A percentile compares a stretch with the other conserved stretches of the same genome.
Evolutionary conservation across 2,329 filamentous ascomycete species (phyloP).

Genomic region (Raffaelea arxii): DNA sequence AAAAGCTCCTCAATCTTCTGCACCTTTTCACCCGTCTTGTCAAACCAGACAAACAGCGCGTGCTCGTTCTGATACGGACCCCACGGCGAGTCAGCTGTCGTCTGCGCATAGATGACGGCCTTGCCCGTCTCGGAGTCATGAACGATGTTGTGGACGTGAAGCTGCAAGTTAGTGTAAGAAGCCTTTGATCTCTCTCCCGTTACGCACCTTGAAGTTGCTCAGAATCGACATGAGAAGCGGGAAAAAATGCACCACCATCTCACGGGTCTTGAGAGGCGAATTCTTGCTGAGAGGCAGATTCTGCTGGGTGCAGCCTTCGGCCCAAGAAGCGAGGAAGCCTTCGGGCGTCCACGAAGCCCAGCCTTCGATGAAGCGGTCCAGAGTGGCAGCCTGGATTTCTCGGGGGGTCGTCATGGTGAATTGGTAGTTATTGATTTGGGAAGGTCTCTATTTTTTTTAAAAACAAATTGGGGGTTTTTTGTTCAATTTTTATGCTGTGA

Average conservation of each 20-base stretch:
- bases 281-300: not conserved
- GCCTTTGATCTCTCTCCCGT: not conserved
- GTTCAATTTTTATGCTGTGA: no score
- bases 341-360: not conserved
- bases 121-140: not conserved
- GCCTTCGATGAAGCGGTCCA: not conserved
- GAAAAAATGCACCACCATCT: not conserved
- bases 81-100: not conserved
- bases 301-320: not conserved
- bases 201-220: not conserved
- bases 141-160: not conserved
- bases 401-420: no score
- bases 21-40: not conserved
- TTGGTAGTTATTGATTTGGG: no score
- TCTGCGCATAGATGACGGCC: not conserved
- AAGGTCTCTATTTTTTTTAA: no score
- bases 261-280: not conserved
- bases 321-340: not conserved
- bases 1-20: not conserved
- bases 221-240: not conserved
- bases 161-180: not conserved
- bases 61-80: not conserved
- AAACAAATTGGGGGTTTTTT: no score
- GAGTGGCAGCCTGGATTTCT: not conserved
- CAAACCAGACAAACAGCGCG: not conserved